These are phyloP conservation scores for Cryptosporidium ubiquitum DNA, from an alignment of 169 alveolate species.

Conservation along the genomic window DNA sequence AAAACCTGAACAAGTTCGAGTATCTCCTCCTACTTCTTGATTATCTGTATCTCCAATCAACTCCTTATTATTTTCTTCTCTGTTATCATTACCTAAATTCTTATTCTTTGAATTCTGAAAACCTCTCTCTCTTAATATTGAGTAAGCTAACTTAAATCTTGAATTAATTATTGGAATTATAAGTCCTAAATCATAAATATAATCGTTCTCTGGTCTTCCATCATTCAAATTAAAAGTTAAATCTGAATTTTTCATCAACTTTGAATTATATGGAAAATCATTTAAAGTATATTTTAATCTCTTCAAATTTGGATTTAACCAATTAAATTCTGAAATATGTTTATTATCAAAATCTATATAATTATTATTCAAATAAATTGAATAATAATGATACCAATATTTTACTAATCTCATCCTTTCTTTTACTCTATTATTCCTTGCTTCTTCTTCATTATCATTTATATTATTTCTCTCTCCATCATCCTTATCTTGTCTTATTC, in stretches of 20 bases:
- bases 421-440: not conserved
- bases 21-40: not conserved
- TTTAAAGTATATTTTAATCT: constrained; percentile 29
- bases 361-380: constrained; percentile 6
- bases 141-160: constrained; percentile 56
- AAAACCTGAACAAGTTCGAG: constrained; percentile 41
- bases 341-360: not conserved
- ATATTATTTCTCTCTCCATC: not conserved
- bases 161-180: constrained; percentile 51
- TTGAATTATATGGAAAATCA: constrained; percentile 42
- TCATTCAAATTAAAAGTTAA: not conserved
- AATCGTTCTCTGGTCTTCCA: not conserved
- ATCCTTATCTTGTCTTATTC: not conserved
- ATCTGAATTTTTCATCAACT: not conserved
- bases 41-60: not conserved
- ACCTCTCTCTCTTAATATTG: constrained; percentile 62
- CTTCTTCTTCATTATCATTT: not conserved
- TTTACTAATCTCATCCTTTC: constrained; percentile 4
- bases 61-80: not conserved
- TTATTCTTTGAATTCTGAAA: constrained; percentile 40
- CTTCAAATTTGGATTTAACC: constrained; percentile 48
- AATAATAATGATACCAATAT: constrained; percentile 60
- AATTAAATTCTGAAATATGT: constrained; percentile 19
- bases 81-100: not conserved
- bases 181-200: constrained; percentile 34